These are phyloP conservation scores for Podila minutissima DNA, from an alignment of 192 early-diverging fungal genomes.

Conservation along the genomic window DNA sequence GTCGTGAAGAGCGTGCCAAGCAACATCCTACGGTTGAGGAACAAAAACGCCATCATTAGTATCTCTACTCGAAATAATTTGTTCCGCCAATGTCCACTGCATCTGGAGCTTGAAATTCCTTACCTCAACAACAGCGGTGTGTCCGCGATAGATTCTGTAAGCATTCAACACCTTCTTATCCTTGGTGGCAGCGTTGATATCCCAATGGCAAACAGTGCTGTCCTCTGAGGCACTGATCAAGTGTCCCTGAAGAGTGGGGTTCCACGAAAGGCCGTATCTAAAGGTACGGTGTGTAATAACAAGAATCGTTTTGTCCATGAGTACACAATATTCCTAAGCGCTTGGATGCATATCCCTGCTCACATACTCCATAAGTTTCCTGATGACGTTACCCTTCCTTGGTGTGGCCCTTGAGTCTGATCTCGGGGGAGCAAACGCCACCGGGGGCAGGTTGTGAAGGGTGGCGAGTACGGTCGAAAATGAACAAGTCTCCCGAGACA, in stretches of 20 bases:
- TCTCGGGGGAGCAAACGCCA: constrained; percentile 86
- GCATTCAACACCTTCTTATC: constrained; percentile 84
- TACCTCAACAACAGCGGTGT: constrained; percentile 89
- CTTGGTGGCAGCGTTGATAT: constrained; percentile 82
- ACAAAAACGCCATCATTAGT: constrained; percentile 16
- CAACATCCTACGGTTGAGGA: constrained; percentile 75
- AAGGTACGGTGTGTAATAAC: background rate
- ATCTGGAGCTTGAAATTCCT: constrained; percentile 37
- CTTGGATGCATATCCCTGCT: background rate
- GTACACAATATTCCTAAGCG: background rate
- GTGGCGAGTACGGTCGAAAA: constrained; percentile 96
- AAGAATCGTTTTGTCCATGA: background rate
- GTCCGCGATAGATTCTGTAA: constrained; percentile 80
- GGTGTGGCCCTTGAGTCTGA: constrained; percentile 86
- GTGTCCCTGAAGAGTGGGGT: constrained; percentile 78
- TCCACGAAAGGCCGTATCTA: constrained; percentile 96
- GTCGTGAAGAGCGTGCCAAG: constrained; percentile 88
- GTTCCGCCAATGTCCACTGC: no score
- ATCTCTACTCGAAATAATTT: no score
- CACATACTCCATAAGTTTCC: background rate
- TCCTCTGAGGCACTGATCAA: constrained; percentile 94
- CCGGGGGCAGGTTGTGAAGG: constrained; percentile 79
- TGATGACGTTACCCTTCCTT: constrained; percentile 88
- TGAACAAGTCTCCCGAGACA: constrained; percentile 90
- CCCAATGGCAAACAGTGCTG: constrained; percentile 91